Evolutionary conservation across 805 yeast species (phyloP).

Genomic region (Sporopachydermia quercuum): DNA sequence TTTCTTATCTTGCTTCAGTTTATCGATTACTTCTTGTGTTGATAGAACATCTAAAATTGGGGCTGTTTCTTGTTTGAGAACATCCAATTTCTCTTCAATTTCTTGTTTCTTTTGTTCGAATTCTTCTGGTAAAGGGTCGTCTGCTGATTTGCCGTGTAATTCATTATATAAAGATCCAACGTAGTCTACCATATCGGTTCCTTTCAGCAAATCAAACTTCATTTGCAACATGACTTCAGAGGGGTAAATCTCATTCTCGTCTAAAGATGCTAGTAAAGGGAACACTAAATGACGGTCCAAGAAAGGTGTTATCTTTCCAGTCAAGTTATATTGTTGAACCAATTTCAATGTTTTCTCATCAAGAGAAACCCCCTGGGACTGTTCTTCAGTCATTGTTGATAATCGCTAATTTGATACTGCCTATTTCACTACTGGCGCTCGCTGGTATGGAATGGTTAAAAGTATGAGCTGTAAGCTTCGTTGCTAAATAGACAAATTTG

Average conservation of each 20-base stretch:
- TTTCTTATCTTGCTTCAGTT: conserved; percentile 39
- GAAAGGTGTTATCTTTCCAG: conserved; percentile 38
- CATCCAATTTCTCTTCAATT: conserved; percentile 18
- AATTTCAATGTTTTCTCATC: conserved; percentile 22
- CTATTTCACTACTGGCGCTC: too few relatives aligned
- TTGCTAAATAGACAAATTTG: too few relatives aligned
- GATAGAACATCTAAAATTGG: conserved; percentile 31
- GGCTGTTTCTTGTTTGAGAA: conserved; percentile 27
- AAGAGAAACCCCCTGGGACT: conserved; percentile 3
- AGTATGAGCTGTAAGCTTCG: too few relatives aligned
- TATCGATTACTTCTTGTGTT: conserved; percentile 34
- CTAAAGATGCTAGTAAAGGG: conserved; percentile 34
- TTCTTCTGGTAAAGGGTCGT: conserved; percentile 26
- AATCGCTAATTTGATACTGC: background rate
- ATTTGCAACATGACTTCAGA: conserved; percentile 29
- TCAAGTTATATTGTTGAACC: conserved; percentile 37
- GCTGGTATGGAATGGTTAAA: too few relatives aligned
- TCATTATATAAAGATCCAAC: conserved; percentile 28
- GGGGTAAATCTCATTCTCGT: conserved; percentile 27
- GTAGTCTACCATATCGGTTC: conserved; percentile 40
- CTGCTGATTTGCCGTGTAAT: conserved; percentile 21
- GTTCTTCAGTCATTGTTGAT: background rate
- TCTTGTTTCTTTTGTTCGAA: conserved; percentile 23
- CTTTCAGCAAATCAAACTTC: conserved; percentile 39
- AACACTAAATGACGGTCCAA: conserved; percentile 47